Evolutionary conservation across 2,329 filamentous ascomycete species (phyloP).

Genomic region (Claviceps africana): DNA sequence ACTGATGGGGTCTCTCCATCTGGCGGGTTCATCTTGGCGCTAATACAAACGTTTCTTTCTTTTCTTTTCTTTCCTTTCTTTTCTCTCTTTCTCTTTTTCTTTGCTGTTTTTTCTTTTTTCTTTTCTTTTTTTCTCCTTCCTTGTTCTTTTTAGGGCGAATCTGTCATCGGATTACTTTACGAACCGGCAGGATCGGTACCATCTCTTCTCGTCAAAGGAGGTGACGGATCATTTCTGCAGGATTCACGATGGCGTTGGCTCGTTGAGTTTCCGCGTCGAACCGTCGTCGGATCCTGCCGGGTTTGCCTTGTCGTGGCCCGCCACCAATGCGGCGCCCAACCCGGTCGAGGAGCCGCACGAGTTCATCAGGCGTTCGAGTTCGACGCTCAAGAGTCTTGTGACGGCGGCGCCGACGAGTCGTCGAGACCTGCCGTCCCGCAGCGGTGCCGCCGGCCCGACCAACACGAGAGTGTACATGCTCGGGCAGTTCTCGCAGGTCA

Average conservation of each 20-base stretch:
- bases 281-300: slow-evolving; percentile 43
- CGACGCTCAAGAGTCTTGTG: slow-evolving; percentile 52
- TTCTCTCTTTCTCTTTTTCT: too few relatives aligned
- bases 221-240: slow-evolving; percentile 71
- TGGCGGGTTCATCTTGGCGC: not conserved
- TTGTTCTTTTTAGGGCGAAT: slow-evolving; percentile 47
- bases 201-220: slow-evolving; percentile 67
- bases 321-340: slow-evolving; percentile 56
- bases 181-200: slow-evolving; percentile 87
- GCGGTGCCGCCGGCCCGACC: slow-evolving; percentile 17
- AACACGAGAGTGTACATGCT: slow-evolving; percentile 75
- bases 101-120: too few relatives aligned
- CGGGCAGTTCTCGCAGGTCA: slow-evolving; percentile 73
- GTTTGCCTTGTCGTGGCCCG: slow-evolving; percentile 59
- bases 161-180: slow-evolving; percentile 91
- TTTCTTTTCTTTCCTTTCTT: not conserved
- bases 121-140: not conserved
- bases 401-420: slow-evolving; percentile 16
- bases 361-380: slow-evolving; percentile 58
- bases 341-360: slow-evolving; percentile 55
- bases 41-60: not conserved
- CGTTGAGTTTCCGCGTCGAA: slow-evolving; percentile 66
- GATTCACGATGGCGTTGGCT: slow-evolving; percentile 64
- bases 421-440: slow-evolving; percentile 5
- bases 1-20: not conserved